Percentiles rank a stretch among this genome's conserved stretches.
phyloP scores from a whole-genome alignment of 1,139 yeast species.

The Blastobotrys petasosporus region DNA sequence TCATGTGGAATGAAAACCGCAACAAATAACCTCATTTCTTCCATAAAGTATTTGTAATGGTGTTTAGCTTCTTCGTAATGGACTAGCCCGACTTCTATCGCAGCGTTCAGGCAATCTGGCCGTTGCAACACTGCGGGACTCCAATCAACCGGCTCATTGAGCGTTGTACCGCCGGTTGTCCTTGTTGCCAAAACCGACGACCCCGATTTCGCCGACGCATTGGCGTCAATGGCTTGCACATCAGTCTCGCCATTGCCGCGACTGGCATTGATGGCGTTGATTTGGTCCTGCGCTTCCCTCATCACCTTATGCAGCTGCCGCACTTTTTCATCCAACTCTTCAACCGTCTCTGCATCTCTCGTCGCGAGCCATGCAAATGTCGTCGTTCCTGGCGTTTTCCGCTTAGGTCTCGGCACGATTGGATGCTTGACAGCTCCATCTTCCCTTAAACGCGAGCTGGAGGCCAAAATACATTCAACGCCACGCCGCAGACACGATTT shows the following conservation, averaged over 20 bases:
- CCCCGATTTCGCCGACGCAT: too few species aligned
- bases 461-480: constrained; percentile 2
- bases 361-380: constrained; percentile 7
- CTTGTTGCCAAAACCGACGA: too few species aligned
- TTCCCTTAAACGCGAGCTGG: background rate
- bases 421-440: too few species aligned
- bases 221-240: too few species aligned
- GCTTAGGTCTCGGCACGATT: too few species aligned
- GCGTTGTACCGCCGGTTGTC: too few species aligned
- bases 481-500: constrained; percentile 3
- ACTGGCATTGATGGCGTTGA: background rate
- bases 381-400: background rate
- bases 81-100: constrained; percentile 1
- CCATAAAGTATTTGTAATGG: constrained; percentile 1
- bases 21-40: constrained; percentile 1
- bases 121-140: constrained; percentile 2
- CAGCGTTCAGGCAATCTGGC: constrained; percentile 1
- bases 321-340: constrained; percentile 1
- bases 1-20: background rate
- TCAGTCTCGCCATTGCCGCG: too few species aligned
- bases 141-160: background rate
- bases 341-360: background rate
- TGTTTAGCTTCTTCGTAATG: constrained; percentile 1
- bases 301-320: constrained; percentile 1
- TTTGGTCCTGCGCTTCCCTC: background rate